Base-by-base conservation (phyloP, 352 stramenopile species). In the Thraustochytrium sp. region DNA sequence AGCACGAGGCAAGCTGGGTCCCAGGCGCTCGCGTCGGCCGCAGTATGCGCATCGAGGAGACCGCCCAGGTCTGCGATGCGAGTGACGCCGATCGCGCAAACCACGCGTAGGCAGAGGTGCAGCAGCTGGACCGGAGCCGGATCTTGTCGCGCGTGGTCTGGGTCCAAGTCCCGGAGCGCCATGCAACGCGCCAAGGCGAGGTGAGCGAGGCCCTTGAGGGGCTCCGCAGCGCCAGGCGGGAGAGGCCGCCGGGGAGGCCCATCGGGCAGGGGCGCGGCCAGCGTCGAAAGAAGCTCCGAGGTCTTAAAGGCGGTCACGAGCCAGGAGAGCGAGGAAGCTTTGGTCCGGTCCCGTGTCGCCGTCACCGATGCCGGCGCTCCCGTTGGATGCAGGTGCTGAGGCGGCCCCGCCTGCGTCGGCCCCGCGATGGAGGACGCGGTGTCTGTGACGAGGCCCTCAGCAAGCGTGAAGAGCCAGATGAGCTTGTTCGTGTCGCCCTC, bases 231-330 rank as follows among this genome's bases (percentile, higher is more conserved):
- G n/a, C 21, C 21, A n/a, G 21, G 21, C 11, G 16, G 9, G 13
- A 31, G 0, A 34, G 51, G 21, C 21, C 51, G 51, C 31, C 4
- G 4, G 31, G 26, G 0, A n/a, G 13, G 51, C 51, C 8, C 51
- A 59, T 1, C 21, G 26, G 36, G 36, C 1, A 72, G 40, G 8
- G 59, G 36, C 42, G 26, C 1, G 29, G 26, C 59, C 1, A 72
- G 11, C 0, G 59, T 16, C 29, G 59, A 31, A n/a, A 72, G 23
- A 4, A 46, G 9, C 21, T 72, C 36, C 26, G 16, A 29, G 3
- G 46, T 9, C 59, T 72, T 55, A 31, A 72, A 72, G n/a, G 42
- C 59, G 9, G 59, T 72, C 59, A 72, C 59, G 59, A 72, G 46
- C 26, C 8, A 29, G 13, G 59, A 21, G 26, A 72, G 13, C n/a